These are phyloP conservation scores for Phialophora tarda DNA, from an alignment of 2,329 filamentous ascomycete genomes.

Conservation along the genomic window DNA sequence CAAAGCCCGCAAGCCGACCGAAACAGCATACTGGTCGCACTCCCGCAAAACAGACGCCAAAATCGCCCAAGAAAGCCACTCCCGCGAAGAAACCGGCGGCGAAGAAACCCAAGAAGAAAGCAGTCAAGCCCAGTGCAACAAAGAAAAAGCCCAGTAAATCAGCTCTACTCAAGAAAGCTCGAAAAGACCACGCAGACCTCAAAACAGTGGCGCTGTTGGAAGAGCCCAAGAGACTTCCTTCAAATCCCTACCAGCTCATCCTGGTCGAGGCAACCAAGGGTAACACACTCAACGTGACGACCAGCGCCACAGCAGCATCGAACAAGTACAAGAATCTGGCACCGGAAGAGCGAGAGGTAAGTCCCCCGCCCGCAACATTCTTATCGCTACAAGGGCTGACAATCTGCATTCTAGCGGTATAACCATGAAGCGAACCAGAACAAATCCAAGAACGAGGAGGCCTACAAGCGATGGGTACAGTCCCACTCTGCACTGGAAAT, in stretches of 20 bases:
- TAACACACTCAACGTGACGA: constrained; percentile 9
- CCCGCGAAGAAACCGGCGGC: constrained; percentile 23
- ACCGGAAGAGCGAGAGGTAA: constrained; percentile 47
- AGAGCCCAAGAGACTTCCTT: constrained; percentile 46
- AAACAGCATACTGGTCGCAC: constrained; percentile 44
- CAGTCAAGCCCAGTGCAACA: constrained; percentile 40
- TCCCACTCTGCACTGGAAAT: constrained; percentile 63
- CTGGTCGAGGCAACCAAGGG: constrained; percentile 33
- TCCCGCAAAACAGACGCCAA: constrained; percentile 39
- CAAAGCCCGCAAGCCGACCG: constrained; percentile 40
- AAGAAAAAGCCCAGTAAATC: constrained; percentile 41
- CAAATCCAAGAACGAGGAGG: constrained; percentile 50
- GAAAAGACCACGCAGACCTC: constrained; percentile 25
- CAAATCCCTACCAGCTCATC: constrained; percentile 39
- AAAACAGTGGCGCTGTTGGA: constrained; percentile 29
- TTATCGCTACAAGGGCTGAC: constrained; percentile 4
- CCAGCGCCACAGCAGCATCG: constrained; percentile 28
- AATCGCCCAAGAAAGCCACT: constrained; percentile 31
- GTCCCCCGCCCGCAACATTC: constrained; percentile 6
- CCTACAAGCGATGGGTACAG: constrained; percentile 61
- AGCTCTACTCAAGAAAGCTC: constrained; percentile 39
- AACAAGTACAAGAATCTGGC: constrained; percentile 45
- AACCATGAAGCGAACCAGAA: constrained; percentile 58
- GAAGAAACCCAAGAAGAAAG: constrained; percentile 39
- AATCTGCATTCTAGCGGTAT: constrained; percentile 54